Conservation (phyloP, 2,329 filamentous ascomycete species). For the Blastomyces gilchristii region DNA sequence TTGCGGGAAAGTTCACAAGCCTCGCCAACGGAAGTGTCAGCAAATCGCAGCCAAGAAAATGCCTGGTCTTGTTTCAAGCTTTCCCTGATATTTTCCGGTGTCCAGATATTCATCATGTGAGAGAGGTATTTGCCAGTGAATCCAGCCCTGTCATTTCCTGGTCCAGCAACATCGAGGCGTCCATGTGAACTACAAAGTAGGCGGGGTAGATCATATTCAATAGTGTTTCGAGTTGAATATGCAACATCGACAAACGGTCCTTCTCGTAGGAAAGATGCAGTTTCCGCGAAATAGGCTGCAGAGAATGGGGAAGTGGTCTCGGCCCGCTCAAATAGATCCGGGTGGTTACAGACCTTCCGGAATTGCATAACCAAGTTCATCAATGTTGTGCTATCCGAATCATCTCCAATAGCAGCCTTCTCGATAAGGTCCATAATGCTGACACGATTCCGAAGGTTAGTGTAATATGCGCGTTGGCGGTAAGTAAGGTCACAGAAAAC, state of each 20-base stretch:
- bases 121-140: constrained; percentile 68
- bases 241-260: constrained; percentile 66
- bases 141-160: constrained; percentile 63
- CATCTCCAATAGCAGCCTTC: constrained; percentile 87
- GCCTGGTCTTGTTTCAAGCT: constrained; percentile 48
- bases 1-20: constrained; percentile 58
- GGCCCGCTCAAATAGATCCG: constrained; percentile 89
- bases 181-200: constrained; percentile 75
- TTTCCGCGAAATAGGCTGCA: constrained; percentile 82
- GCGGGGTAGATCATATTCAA: constrained; percentile 73
- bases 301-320: constrained; percentile 82
- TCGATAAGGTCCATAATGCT: constrained; percentile 98
- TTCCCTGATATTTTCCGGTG: constrained; percentile 62
- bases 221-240: constrained; percentile 78
- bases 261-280: constrained; percentile 87
- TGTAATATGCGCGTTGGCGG: constrained; percentile 86
- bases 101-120: constrained; percentile 85
- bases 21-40: constrained; percentile 64
- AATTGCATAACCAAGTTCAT: constrained; percentile 99
- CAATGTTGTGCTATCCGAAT: constrained; percentile 85
- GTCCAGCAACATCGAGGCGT: constrained; percentile 61
- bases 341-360: constrained; percentile 97
- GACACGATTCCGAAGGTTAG: constrained; percentile 88
- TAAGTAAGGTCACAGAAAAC: constrained; percentile 96
- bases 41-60: constrained; percentile 87